Evolutionary conservation across 2,329 filamentous ascomycete genomes (phyloP).

Genomic region (Neocatenulostroma microsporum): DNA sequence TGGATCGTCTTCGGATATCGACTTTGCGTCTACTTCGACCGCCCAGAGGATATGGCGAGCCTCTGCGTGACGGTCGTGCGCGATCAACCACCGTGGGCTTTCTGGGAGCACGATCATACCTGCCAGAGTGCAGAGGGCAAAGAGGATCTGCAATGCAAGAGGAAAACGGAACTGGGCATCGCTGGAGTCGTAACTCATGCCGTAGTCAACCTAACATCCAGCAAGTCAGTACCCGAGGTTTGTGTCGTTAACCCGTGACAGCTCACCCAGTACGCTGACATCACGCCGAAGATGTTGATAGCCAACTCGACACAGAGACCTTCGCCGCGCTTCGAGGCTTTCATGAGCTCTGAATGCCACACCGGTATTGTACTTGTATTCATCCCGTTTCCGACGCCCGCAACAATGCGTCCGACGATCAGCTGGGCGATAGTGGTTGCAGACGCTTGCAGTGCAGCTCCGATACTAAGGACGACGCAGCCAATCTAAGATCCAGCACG

Average conservation of each 20-base stretch:
- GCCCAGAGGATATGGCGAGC: slow-evolving; percentile 15
- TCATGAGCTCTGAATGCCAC: slow-evolving; percentile 44
- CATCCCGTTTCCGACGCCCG: slow-evolving; percentile 44
- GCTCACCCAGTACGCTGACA: slow-evolving; percentile 44
- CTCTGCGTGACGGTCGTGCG: slow-evolving; percentile 15
- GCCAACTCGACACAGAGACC: slow-evolving; percentile 45
- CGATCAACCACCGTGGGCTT: slow-evolving; percentile 19
- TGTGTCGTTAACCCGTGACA: no score
- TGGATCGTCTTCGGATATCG: slow-evolving; percentile 21
- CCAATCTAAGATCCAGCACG: slow-evolving; percentile 41
- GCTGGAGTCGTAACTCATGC: slow-evolving; percentile 24
- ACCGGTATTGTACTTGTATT: slow-evolving; percentile 45
- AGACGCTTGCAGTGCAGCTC: slow-evolving; percentile 40
- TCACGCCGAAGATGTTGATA: slow-evolving; percentile 44
- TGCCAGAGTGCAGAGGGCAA: slow-evolving; percentile 23
- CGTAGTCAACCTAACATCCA: slow-evolving; percentile 32
- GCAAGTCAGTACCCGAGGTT: no score
- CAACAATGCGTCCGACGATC: slow-evolving; percentile 43
- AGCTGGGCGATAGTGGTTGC: slow-evolving; percentile 31
- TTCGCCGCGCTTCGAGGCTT: slow-evolving; percentile 42
- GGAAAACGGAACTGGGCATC: slow-evolving; percentile 34
- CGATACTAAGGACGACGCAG: slow-evolving; percentile 41
- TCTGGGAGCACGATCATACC: slow-evolving; percentile 17
- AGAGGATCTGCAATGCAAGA: slow-evolving; percentile 39
- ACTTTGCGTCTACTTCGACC: slow-evolving; percentile 24